A percentile compares a stretch with the other conserved stretches of the same genome.
These are phyloP conservation scores for Lachancea lanzarotensis DNA, from an alignment of 805 yeast species.

Conservation along the genomic window DNA sequence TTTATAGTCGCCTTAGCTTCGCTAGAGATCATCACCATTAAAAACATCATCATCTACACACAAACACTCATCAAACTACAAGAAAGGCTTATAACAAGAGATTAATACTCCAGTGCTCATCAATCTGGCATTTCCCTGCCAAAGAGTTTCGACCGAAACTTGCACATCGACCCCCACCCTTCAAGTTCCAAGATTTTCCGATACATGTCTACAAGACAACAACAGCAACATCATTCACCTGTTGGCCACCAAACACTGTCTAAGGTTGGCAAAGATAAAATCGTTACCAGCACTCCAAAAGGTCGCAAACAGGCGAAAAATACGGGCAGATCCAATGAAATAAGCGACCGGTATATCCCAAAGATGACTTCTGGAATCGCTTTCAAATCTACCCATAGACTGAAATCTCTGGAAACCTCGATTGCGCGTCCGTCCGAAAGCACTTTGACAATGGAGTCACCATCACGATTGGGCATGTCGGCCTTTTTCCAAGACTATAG, in stretches of 20 bases:
- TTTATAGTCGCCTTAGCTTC: too few species aligned
- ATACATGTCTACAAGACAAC: background rate
- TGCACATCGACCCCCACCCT: too few species aligned
- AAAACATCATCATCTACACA: too few species aligned
- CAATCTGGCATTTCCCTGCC: too few species aligned
- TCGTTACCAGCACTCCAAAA: conserved; percentile 3
- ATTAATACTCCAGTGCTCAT: too few species aligned
- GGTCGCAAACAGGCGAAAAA: background rate
- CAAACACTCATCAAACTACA: too few species aligned
- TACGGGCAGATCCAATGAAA: conserved; percentile 3
- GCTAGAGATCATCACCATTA: too few species aligned
- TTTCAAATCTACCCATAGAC: conserved; percentile 20
- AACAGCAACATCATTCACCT: background rate
- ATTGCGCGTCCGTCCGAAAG: conserved; percentile 8
- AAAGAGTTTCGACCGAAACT: too few species aligned
- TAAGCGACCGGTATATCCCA: conserved; percentile 38
- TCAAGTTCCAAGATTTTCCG: too few species aligned
- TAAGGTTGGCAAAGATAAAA: background rate
- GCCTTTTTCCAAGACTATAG: conserved; percentile 26
- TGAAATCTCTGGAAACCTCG: conserved; percentile 14
- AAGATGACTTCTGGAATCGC: conserved; percentile 27
- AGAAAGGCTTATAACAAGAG: too few species aligned
- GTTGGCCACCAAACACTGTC: background rate
- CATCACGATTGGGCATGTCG: conserved; percentile 26
- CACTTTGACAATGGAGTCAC: conserved; percentile 19